These are phyloP conservation scores for Sonneratia caseolaris DNA, from an alignment of 345 rosid genomes.

Conservation along the genomic window DNA sequence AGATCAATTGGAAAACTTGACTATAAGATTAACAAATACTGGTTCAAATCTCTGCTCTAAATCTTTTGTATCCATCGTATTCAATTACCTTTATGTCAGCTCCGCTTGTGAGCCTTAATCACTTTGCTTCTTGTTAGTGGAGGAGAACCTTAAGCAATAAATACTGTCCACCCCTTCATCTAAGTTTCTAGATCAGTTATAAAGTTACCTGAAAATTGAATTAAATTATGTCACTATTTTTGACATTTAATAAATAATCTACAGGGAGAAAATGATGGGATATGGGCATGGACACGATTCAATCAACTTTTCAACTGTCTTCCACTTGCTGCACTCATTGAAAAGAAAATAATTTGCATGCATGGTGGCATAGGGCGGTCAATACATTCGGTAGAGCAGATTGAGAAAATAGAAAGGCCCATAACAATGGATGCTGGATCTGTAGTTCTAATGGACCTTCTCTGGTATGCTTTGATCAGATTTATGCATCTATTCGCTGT, in stretches of 20 bases:
- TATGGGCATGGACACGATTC: slow-evolving; percentile 98
- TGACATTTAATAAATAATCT: background rate
- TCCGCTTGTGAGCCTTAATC: background rate
- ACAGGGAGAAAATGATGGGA: slow-evolving; percentile 93
- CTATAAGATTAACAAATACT: background rate
- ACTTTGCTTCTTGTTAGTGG: background rate
- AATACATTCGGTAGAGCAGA: slow-evolving; percentile 81
- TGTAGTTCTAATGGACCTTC: slow-evolving; percentile 75
- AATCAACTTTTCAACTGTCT: slow-evolving; percentile 87
- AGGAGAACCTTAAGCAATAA: background rate
- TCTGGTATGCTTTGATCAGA: slow-evolving; percentile 44
- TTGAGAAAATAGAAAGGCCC: slow-evolving; percentile 90
- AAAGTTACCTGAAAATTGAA: background rate
- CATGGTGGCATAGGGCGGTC: slow-evolving; percentile 99
- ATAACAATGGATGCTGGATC: slow-evolving; percentile 97
- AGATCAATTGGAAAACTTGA: background rate
- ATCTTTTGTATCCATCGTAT: background rate
- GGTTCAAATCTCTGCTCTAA: background rate
- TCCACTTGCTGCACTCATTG: slow-evolving; percentile 94
- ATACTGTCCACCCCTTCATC: background rate
- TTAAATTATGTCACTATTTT: background rate
- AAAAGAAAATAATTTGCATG: slow-evolving; percentile 96
- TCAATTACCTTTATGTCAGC: too few species aligned
- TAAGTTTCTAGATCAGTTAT: background rate
- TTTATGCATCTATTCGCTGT: background rate